Conservation (phyloP, 1,139 yeast species). For the Eremothecium gossypii region DNA sequence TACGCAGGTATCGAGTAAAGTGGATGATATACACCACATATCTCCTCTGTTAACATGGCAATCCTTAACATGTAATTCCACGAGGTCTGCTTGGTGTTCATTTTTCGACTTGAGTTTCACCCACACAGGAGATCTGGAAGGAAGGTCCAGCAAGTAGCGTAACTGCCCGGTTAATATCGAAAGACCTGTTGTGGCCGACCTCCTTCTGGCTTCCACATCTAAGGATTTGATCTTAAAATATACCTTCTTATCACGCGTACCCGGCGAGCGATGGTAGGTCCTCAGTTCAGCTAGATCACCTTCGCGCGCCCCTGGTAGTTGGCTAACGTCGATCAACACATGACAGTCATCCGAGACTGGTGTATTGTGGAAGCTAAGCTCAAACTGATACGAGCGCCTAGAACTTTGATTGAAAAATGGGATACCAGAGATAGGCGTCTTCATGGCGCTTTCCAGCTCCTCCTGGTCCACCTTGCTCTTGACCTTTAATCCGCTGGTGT, state of each 20-base stretch:
- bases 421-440: neutral
- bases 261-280: constrained; percentile 24
- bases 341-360: constrained; percentile 44
- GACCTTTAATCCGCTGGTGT: constrained; percentile 6
- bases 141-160: constrained; percentile 52
- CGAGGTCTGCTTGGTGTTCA: constrained; percentile 62
- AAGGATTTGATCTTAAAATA: constrained; percentile 39
- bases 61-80: constrained; percentile 77
- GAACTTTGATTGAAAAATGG: constrained; percentile 2
- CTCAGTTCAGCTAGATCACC: constrained; percentile 73
- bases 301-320: constrained; percentile 49
- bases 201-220: constrained; percentile 29
- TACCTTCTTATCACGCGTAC: constrained; percentile 29
- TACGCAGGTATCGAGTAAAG: constrained; percentile 53
- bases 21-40: constrained; percentile 78
- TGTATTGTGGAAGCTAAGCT: constrained; percentile 69
- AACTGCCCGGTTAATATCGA: constrained; percentile 59
- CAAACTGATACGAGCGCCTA: constrained; percentile 29
- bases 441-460: neutral
- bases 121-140: constrained; percentile 53
- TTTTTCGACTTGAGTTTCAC: constrained; percentile 44
- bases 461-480: neutral
- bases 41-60: constrained; percentile 79
- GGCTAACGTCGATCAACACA: constrained; percentile 50
- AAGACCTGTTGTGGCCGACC: constrained; percentile 32